Evolutionary conservation across 1,284 basidiomycete species (phyloP).

Genomic region (Ceratobasidium papillatum): DNA sequence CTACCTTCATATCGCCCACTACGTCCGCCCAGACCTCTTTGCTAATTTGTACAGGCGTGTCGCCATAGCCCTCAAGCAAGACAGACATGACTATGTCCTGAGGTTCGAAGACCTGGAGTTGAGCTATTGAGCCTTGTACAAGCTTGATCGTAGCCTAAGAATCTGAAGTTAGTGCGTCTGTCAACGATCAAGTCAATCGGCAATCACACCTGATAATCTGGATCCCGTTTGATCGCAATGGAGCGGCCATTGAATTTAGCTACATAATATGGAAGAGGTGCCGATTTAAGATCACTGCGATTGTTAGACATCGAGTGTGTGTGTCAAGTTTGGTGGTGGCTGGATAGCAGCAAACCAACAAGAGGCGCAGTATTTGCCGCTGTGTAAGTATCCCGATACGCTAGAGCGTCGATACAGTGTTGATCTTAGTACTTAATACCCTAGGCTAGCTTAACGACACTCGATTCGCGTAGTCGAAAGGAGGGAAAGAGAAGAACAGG

Average conservation of each 20-base stretch:
- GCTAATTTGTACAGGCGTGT: neutral
- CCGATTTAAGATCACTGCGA: too few relatives aligned
- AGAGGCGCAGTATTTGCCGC: too few relatives aligned
- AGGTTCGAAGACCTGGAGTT: neutral
- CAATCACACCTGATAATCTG: neutral
- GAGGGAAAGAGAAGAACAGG: too few relatives aligned
- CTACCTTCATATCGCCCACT: neutral
- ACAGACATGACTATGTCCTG: neutral
- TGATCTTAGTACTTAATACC: too few relatives aligned
- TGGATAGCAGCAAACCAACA: too few relatives aligned
- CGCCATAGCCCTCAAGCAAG: neutral
- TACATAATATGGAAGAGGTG: slow-evolving; percentile 17
- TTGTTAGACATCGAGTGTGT: too few relatives aligned
- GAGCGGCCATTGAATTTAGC: neutral
- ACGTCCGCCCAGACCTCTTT: slow-evolving; percentile 6
- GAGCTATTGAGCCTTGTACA: neutral
- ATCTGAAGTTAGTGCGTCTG: neutral
- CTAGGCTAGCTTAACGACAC: too few relatives aligned
- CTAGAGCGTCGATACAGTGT: too few relatives aligned
- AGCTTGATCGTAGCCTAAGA: neutral
- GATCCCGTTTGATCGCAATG: neutral
- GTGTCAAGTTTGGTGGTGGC: too few relatives aligned
- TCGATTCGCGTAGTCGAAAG: too few relatives aligned
- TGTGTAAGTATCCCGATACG: too few relatives aligned
- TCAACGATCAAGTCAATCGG: neutral